A percentile compares a stretch with the other conserved stretches of the same genome.
Evolutionary conservation across 1,139 yeast genomes (phyloP).

Genomic region (Candida sanyaensis): DNA sequence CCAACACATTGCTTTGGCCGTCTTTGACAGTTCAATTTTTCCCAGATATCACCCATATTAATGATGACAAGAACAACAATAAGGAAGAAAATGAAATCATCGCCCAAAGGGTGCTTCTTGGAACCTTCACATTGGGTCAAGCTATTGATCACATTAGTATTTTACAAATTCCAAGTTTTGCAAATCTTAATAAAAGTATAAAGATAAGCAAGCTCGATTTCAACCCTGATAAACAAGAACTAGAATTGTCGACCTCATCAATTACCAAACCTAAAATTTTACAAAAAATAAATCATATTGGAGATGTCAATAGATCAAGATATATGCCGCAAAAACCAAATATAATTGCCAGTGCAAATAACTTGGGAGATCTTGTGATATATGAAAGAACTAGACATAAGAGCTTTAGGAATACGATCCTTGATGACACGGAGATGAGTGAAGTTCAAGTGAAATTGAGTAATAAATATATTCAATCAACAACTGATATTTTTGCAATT

Average conservation of each 20-base stretch:
- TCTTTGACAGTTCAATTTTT: constrained; percentile 55
- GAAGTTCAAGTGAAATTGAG: constrained; percentile 15
- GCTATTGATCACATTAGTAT: constrained; percentile 41
- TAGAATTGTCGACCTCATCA: constrained; percentile 32
- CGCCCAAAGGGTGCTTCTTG: constrained; percentile 39
- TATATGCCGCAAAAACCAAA: constrained; percentile 50
- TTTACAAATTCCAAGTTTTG: constrained; percentile 37
- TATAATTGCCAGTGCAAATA: constrained; percentile 43
- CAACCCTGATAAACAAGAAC: constrained; percentile 43
- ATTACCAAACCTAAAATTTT: constrained; percentile 27
- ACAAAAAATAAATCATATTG: constrained; percentile 45
- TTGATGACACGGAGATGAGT: constrained; percentile 29
- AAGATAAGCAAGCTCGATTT: constrained; percentile 36
- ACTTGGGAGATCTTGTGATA: constrained; percentile 40
- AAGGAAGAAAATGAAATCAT: constrained; percentile 20
- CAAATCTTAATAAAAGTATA: constrained; percentile 31
- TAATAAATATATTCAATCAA: constrained; percentile 8
- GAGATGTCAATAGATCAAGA: constrained; percentile 44
- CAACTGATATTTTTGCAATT: constrained; percentile 40
- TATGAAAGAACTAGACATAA: constrained; percentile 58
- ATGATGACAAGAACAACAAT: constrained; percentile 33
- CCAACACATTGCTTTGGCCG: constrained; percentile 57
- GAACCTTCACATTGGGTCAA: constrained; percentile 49
- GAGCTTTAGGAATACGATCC: constrained; percentile 34
- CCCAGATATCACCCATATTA: constrained; percentile 43